Percentiles rank a stretch among this genome's conserved stretches.
Conservation (phyloP, 495 filamentous ascomycete genomes). For the Hypoxylon fragiforme region DNA sequence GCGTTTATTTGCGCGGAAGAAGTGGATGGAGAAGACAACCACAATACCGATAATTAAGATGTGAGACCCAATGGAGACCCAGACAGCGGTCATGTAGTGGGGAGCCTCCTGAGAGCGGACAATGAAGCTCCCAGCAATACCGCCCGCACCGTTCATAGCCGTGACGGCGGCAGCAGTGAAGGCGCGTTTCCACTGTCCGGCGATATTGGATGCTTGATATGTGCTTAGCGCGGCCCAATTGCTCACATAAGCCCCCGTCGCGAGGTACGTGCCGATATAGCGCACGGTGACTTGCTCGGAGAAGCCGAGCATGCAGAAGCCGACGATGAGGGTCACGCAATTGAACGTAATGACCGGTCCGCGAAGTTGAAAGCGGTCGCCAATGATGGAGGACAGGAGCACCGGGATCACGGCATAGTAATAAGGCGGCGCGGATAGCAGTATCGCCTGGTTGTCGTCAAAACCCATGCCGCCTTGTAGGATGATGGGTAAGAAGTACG, state of each 20-base stretch:
- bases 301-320: slow-evolving; percentile 76
- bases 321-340: slow-evolving; percentile 67
- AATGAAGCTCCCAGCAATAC: slow-evolving; percentile 77
- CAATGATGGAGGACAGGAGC: slow-evolving; percentile 67
- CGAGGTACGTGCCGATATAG: slow-evolving; percentile 74
- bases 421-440: slow-evolving; percentile 76
- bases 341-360: slow-evolving; percentile 77
- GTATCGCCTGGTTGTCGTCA: slow-evolving; percentile 63
- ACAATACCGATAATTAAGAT: slow-evolving; percentile 68
- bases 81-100: slow-evolving; percentile 68
- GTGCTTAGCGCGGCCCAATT: slow-evolving; percentile 81
- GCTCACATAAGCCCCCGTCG: slow-evolving; percentile 75
- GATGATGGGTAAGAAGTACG: slow-evolving; percentile 74
- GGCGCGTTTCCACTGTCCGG: slow-evolving; percentile 73
- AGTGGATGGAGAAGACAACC: slow-evolving; percentile 60
- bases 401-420: slow-evolving; percentile 76
- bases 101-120: slow-evolving; percentile 70
- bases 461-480: slow-evolving; percentile 74
- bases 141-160: slow-evolving; percentile 73
- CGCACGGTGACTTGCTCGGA: slow-evolving; percentile 66
- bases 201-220: slow-evolving; percentile 73
- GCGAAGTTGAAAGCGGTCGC: slow-evolving; percentile 66
- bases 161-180: slow-evolving; percentile 70
- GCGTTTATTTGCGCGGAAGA: slow-evolving; percentile 60
- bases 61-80: slow-evolving; percentile 74